phyloP scores from a whole-genome alignment of 108 stramenopile species.

The Pseudonitzschia pungens region DNA sequence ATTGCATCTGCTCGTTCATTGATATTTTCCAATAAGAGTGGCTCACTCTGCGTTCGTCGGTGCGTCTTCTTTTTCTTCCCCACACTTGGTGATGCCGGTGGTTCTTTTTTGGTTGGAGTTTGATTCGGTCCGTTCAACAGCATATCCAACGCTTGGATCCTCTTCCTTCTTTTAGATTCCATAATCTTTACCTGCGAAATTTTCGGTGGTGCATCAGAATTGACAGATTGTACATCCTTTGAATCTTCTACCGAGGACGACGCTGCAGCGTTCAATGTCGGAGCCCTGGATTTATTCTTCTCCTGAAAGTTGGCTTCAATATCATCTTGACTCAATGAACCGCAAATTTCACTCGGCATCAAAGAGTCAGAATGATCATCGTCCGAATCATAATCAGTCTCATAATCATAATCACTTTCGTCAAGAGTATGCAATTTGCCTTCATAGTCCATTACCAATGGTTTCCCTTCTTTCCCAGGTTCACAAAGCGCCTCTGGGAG shows the following conservation, averaged over 20 bases:
- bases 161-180: slow-evolving; percentile 11
- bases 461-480: slow-evolving; percentile 50
- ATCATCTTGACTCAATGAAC: slow-evolving; percentile 23
- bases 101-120: not conserved
- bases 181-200: too few relatives aligned
- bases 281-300: not conserved
- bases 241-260: not conserved
- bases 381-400: slow-evolving; percentile 15
- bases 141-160: slow-evolving; percentile 15
- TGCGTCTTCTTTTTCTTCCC: slow-evolving; percentile 22
- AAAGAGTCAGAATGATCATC: not conserved
- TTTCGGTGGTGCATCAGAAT: not conserved
- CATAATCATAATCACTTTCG: slow-evolving; percentile 28
- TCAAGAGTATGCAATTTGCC: slow-evolving; percentile 16
- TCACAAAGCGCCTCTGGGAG: slow-evolving; percentile 58
- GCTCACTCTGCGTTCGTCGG: slow-evolving; percentile 42
- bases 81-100: not conserved
- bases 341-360: not conserved
- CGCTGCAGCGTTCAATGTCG: not conserved
- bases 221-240: not conserved
- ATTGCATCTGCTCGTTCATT: not conserved
- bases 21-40: slow-evolving; percentile 13
- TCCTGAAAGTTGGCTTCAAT: slow-evolving; percentile 37
- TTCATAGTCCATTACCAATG: slow-evolving; percentile 43
- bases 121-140: slow-evolving; percentile 19